Conservation (phyloP, 1,139 yeast species). For the Magnusiomyces fungicola region DNA sequence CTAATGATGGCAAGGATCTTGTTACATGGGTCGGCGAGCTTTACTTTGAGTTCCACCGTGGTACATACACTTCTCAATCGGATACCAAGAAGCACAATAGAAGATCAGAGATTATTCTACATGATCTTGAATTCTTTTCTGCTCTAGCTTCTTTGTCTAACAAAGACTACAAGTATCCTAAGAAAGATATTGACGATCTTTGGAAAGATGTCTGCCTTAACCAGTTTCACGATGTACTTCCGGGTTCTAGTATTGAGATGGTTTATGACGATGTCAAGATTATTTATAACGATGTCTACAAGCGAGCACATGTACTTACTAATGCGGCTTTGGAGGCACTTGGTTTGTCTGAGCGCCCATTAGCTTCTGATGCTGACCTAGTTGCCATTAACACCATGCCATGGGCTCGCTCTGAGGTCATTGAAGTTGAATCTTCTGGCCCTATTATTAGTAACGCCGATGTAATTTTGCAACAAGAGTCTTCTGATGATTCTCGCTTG, state of each 20-base stretch:
- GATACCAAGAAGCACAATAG: conserved; percentile 76
- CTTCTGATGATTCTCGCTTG: conserved; percentile 13
- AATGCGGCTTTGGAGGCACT: conserved; percentile 44
- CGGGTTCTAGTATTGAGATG: conserved; percentile 93
- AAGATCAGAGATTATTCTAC: conserved; percentile 65
- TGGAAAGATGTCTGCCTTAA: conserved; percentile 90
- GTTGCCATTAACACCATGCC: conserved; percentile 54
- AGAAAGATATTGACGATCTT: conserved; percentile 51
- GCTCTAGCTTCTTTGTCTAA: conserved; percentile 58
- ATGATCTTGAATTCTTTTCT: conserved; percentile 79
- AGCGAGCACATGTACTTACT: conserved; percentile 47
- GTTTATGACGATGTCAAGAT: conserved; percentile 93
- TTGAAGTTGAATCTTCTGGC: conserved; percentile 33
- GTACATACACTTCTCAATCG: conserved; percentile 93
- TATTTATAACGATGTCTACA: conserved; percentile 54
- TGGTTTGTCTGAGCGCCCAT: conserved; percentile 25
- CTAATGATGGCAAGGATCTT: conserved; percentile 57
- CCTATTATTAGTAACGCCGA: conserved; percentile 8
- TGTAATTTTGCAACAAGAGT: conserved; percentile 13
- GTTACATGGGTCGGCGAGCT: conserved; percentile 93
- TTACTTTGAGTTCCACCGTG: conserved; percentile 92
- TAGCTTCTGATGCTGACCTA: conserved; percentile 18
- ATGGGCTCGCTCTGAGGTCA: conserved; percentile 56
- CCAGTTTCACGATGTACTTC: conserved; percentile 94
- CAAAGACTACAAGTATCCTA: conserved; percentile 60